Base-by-base conservation (phyloP, 441 rosid genomes). In the Pelargonium citronellum region DNA sequence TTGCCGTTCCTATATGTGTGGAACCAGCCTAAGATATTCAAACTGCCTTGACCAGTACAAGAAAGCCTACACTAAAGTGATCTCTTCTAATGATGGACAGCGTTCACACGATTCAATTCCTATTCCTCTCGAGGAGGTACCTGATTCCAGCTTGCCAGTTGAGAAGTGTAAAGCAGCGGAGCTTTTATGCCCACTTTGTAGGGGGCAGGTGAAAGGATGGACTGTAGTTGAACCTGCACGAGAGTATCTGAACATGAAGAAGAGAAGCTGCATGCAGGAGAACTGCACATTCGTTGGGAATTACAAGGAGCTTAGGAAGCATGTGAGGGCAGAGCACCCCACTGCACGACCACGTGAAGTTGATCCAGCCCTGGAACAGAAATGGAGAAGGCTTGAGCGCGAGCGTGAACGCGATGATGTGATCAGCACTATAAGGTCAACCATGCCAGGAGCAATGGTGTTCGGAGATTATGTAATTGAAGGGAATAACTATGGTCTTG, bases 151-250 rank as follows among this genome's bases (percentile, higher is more conserved):
- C 71, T 76, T 77, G 79, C 77, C 75, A 39, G 60, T 46, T 66
- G 88, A 76, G 66, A 92, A 84, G 76, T 81, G 85, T 76, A 94
- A 87, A 79, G 76, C 65, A 20, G 71, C 82, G 13, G 85, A 88
- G 79, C 90, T 94, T 72, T 84, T 87, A 0, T 94, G 99, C 74
- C 99, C 99, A 7, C 97, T 94, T 65, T 94, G 97, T 79, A 82
- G 99, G 77, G 99, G 99, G 65, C 89, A 90, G 83, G 96, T 94
- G 80, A 91, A 94, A 84, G 99, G 99, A 10, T 94, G 97, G 96
- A 94, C 96, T n/a, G 96, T 91, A 63, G 97, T 94, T 37, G 89
- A 91, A 79, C 88, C 92, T 67, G 99, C 97, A 1, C 81, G 97
- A 34, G 86, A 89, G 17, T 90, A 66, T 80, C 72, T 94, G 53